phyloP scores from a whole-genome alignment of 78 protist genomes.

The Speleostelium caveatum region DNA sequence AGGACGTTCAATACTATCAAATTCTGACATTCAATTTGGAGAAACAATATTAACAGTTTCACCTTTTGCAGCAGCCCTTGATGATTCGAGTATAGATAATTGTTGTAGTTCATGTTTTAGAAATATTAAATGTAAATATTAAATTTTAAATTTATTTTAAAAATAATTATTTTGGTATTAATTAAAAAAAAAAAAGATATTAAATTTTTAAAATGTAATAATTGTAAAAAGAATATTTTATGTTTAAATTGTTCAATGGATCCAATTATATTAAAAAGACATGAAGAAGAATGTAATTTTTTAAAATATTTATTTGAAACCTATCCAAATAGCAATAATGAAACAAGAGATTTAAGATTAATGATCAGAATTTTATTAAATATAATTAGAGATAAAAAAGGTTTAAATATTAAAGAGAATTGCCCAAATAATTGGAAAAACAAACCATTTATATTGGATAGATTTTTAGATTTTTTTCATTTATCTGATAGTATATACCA shows the following conservation, averaged over 20 bases:
- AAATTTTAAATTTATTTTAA: too few species aligned
- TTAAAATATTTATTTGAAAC: conserved; percentile 6
- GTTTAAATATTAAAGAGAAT: neutral
- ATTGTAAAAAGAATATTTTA: conserved; percentile 9
- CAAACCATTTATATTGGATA: conserved; percentile 21
- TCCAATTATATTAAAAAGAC: neutral
- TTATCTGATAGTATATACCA: neutral
- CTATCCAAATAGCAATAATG: conserved; percentile 15
- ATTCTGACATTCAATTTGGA: conserved; percentile 16
- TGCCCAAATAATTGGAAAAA: neutral
- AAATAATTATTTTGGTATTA: too few species aligned
- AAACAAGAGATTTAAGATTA: conserved; percentile 60
- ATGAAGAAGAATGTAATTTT: conserved; percentile 64
- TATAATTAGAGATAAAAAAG: neutral
- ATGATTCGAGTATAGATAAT: neutral
- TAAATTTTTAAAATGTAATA: neutral
- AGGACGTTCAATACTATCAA: conserved; percentile 42
- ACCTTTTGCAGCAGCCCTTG: conserved; percentile 24
- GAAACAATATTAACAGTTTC: conserved; percentile 12
- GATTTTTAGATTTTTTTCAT: neutral
- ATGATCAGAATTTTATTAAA: conserved; percentile 39
- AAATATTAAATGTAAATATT: neutral
- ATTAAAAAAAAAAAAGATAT: too few species aligned
- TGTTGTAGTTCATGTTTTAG: conserved; percentile 45
- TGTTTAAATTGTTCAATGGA: conserved; percentile 14